Conservation (phyloP, 768 basidiomycete species). For the Phlebiopsis flavidoalba region DNA sequence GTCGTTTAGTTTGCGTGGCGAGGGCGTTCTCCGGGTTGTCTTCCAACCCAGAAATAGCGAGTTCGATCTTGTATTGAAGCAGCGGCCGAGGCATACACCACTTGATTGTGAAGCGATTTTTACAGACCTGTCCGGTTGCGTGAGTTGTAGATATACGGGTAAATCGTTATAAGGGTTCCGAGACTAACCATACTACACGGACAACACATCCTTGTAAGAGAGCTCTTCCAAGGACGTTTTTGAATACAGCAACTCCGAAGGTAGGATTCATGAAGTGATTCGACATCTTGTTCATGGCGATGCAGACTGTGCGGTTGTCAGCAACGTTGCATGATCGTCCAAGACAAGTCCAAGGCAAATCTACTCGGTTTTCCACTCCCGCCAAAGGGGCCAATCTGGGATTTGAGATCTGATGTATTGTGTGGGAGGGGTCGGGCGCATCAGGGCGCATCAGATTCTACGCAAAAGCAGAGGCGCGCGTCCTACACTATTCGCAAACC, state of each 20-base stretch:
- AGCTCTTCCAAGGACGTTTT: conserved; percentile 6
- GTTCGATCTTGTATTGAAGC: conserved; percentile 8
- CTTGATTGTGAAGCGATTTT: neutral
- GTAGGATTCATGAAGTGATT: neutral
- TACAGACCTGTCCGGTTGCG: neutral
- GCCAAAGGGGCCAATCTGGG: neutral
- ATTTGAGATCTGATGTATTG: neutral
- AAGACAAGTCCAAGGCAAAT: too few relatives aligned
- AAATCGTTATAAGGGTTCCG: neutral
- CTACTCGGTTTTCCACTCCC: too few relatives aligned
- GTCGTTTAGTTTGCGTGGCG: conserved; percentile 3
- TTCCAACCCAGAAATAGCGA: conserved; percentile 5
- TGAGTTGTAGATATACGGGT: neutral
- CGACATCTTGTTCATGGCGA: neutral
- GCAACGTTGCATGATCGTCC: too few relatives aligned
- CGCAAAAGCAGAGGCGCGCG: neutral
- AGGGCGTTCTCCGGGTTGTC: conserved; percentile 3
- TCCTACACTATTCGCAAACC: too few relatives aligned
- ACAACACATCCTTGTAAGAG: neutral
- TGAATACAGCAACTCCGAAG: neutral
- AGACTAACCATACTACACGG: neutral
- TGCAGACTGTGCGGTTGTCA: neutral
- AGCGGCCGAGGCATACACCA: neutral
- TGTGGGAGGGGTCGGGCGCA: neutral
- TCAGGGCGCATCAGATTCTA: neutral